Base-by-base conservation (phyloP, 768 basidiomycete species). In the Mycena capillaripes region DNA sequence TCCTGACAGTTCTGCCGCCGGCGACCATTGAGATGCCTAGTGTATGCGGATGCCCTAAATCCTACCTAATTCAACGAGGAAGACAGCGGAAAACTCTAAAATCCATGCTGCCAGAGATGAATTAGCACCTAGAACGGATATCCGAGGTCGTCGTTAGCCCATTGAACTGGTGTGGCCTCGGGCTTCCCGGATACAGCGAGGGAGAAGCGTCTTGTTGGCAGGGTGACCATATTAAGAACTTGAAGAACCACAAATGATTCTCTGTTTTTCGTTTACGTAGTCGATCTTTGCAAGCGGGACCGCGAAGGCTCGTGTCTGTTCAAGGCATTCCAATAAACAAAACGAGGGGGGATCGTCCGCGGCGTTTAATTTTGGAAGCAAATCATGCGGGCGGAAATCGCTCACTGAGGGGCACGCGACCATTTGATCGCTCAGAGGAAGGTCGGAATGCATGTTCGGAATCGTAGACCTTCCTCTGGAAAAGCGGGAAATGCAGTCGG, bases 181-280 rank as follows among this genome's bases (percentile, higher is more conserved):
- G 66, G 27, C 19, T 27, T 46, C 12, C 16, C 58, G 48, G 34
- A n/a, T 34, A 36, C 34, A 56, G 55, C 10, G 11, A 57, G 53
- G 44, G 30, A 44, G 38, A 55, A 32, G 44, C 42, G 53, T 21
- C 17, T 44, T 34, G 69, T 70, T 52, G 69, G 36, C 55, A 70
- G 46, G 69, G 62, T 27, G 53, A 63, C 55, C 29, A 40, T 34
- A 40, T 46, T 38, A n/a, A 69, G 68, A 56, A 62, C 21, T 42
- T n/a, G 27, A 40, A 64, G 69, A 64, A 70, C 34, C 69, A 62
- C 25, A n/a, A 40, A n/a, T 29, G 50, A 32, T 61, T 29, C 40
- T 44, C 21, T 42, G 50, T 17, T 52, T 69, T 61, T 19, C 36
- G n/a, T n/a, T 69, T 69, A 69, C 67, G 67, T 69, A 44, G 9